These are phyloP conservation scores for Pyrenula aspistea DNA, from an alignment of 495 filamentous ascomycete species.

Conservation along the genomic window DNA sequence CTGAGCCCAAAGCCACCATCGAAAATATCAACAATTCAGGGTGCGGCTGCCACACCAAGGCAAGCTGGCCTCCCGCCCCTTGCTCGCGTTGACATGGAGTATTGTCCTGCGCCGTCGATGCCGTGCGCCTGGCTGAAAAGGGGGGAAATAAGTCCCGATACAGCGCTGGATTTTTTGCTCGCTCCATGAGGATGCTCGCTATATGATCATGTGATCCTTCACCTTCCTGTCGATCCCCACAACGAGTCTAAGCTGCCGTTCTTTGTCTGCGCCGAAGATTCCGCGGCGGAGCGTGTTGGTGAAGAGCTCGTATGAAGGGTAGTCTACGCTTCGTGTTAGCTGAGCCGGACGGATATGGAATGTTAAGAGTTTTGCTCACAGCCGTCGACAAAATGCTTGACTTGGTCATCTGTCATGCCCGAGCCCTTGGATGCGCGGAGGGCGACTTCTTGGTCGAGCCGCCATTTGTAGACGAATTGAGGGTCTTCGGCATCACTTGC, in stretches of 20 bases:
- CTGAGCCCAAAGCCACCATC: too few species aligned
- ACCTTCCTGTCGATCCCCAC: slow-evolving; percentile 58
- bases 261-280: slow-evolving; percentile 39
- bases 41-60: too few species aligned
- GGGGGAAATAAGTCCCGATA: neutral
- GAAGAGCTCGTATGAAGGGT: slow-evolving; percentile 61
- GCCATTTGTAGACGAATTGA: slow-evolving; percentile 78
- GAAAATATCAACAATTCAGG: too few species aligned
- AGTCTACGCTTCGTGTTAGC: slow-evolving; percentile 27
- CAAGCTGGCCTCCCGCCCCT: too few species aligned
- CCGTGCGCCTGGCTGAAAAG: too few species aligned
- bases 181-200: too few species aligned
- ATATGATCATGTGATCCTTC: slow-evolving; percentile 42
- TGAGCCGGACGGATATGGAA: neutral
- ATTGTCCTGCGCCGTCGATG: too few species aligned
- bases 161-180: neutral
- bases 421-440: slow-evolving; percentile 50
- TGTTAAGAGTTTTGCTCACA: slow-evolving; percentile 31
- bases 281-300: slow-evolving; percentile 54
- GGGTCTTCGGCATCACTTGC: slow-evolving; percentile 65
- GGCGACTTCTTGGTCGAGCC: slow-evolving; percentile 64
- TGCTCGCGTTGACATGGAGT: too few species aligned
- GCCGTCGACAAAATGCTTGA: slow-evolving; percentile 53
- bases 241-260: slow-evolving; percentile 54
- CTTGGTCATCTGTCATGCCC: slow-evolving; percentile 69